Evolutionary conservation across 1,284 basidiomycete genomes (phyloP), one percentile per base, ranked within the genome.

Genomic region (Ceratobasidium sp.): DNA sequence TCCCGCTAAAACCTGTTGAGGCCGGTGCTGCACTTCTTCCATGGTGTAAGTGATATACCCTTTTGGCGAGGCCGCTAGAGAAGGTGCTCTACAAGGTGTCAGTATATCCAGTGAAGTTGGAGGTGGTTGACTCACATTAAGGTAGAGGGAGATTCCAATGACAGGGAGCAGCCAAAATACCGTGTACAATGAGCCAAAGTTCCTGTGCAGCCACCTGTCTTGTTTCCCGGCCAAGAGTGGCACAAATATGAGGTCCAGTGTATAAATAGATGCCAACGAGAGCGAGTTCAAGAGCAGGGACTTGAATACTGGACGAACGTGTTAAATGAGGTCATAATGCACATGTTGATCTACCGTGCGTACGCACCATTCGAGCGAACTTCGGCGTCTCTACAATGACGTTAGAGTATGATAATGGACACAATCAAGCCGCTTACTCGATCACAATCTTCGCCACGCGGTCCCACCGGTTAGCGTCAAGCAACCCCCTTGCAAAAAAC

Each of bases 121-220:
- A 14, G 27, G 9, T 47, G 2, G 21, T 52, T 42, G 30, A 80
- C 87, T 76, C 73, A 90, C 89, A 74, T 91, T 91, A 56, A 91
- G 79, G 76, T 90, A 91, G 68, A 91, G 82, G 4, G 89, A 89
- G 21, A 79, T 77, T 5, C 86, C 86, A 3, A 90, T 81, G 57
- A 91, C 82, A 0, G 90, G 90, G 27, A 89, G 77, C 4, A 92
- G 77, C 90, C 90, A 92, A 44, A 92, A 77, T 1, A 84, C 78
- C 73, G 85, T 86, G 76, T 91, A 92, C 71, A 89, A 85, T 84
- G 84, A 86, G 6, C 87, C 85, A 13, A 90, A 80, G 73, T 90
- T 89, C 21, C 84, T 79, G 74, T 86, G 86, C 33, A 89, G 76
- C 87, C 87, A 89, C n/a, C 36, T 59, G 44, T 70, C 52, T 39